A percentile compares a stretch with the other conserved stretches of the same genome.
phyloP scores from a whole-genome alignment of 257 asterid species.

The Nemophila menziesii region DNA sequence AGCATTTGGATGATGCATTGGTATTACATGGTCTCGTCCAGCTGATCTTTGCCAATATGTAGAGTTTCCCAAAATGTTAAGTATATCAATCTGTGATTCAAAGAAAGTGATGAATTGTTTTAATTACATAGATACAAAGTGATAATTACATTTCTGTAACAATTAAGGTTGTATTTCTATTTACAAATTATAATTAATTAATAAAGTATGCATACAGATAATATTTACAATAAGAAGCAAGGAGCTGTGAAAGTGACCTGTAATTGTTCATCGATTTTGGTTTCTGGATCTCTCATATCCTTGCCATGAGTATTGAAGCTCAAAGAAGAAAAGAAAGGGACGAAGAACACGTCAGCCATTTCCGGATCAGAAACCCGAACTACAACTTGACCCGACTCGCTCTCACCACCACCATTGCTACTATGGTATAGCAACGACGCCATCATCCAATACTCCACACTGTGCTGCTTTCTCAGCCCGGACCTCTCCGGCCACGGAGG shows the following conservation, averaged over 20 bases:
- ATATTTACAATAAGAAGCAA: too few relatives aligned
- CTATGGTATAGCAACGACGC: slow-evolving; percentile 30
- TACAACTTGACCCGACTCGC: slow-evolving; percentile 30
- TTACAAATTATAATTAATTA: too few relatives aligned
- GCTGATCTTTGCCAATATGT: slow-evolving; percentile 60
- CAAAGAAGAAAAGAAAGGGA: slow-evolving; percentile 82
- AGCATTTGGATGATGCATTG: slow-evolving; percentile 93
- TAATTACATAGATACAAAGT: too few relatives aligned
- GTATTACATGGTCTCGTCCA: slow-evolving; percentile 82
- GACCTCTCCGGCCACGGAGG: slow-evolving; percentile 32
- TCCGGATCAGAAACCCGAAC: slow-evolving; percentile 74
- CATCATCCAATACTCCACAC: slow-evolving; percentile 52
- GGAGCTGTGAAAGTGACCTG: slow-evolving; percentile 38
- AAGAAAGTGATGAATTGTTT: neutral
- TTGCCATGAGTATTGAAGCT: slow-evolving; percentile 56
- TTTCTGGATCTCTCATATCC: slow-evolving; percentile 44
- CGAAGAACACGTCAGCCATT: slow-evolving; percentile 63
- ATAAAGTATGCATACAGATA: too few relatives aligned
- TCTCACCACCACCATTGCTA: slow-evolving; percentile 3
- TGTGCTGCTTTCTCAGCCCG: slow-evolving; percentile 38
- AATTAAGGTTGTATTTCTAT: too few relatives aligned
- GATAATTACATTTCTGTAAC: too few relatives aligned
- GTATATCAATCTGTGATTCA: slow-evolving; percentile 46
- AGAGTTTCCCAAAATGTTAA: slow-evolving; percentile 50
- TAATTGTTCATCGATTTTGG: slow-evolving; percentile 53